Conservation (phyloP, 202 grass and related monocot genomes). For the Dendrocalamus latiflorus region DNA sequence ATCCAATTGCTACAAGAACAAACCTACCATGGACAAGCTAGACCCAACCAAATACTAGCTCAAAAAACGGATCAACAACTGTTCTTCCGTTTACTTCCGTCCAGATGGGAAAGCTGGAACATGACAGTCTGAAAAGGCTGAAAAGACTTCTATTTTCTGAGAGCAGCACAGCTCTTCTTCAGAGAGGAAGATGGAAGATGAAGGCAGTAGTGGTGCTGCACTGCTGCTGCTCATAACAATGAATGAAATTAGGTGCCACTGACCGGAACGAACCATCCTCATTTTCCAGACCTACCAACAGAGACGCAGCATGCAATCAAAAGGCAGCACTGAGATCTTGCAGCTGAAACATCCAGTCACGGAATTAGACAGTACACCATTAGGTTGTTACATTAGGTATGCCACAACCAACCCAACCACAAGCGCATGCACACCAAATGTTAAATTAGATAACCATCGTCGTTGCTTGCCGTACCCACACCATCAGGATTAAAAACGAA, state of each 20-base stretch:
- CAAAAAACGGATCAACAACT: neutral
- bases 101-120: neutral
- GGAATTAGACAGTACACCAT: constrained; percentile 38
- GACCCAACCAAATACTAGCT: too few species aligned
- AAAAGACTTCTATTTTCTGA: neutral
- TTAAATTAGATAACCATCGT: too few species aligned
- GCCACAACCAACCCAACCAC: too few species aligned
- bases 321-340: constrained; percentile 1
- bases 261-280: constrained; percentile 14
- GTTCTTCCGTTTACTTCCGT: neutral
- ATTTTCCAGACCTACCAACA: constrained; percentile 15
- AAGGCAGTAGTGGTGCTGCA: too few species aligned
- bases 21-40: neutral
- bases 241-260: too few species aligned
- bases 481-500: constrained; percentile 31
- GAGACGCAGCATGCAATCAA: constrained; percentile 14
- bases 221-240: neutral
- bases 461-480: too few species aligned
- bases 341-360: constrained; percentile 49
- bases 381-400: too few species aligned
- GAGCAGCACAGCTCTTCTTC: neutral
- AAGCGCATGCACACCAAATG: too few species aligned
- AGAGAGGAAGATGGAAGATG: neutral
- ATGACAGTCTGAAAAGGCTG: neutral
- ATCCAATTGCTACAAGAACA: neutral